Conservation (phyloP, 148 eudicot genomes). For the Nepenthes gracilis region DNA sequence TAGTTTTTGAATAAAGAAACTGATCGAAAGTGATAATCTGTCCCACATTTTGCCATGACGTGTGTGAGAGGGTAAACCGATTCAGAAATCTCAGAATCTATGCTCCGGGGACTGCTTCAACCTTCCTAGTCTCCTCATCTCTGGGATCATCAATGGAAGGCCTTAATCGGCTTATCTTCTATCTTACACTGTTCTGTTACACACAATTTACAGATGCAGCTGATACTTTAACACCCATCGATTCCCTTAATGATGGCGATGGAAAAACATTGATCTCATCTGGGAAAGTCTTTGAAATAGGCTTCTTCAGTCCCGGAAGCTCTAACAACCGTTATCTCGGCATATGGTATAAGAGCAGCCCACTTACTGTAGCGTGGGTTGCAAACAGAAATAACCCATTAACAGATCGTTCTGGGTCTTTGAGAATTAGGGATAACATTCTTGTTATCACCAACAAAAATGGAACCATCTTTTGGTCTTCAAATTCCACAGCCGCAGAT, state of each 20-base stretch:
- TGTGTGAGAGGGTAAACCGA: too few relatives aligned
- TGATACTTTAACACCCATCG: not conserved
- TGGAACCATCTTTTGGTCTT: constrained; percentile 23
- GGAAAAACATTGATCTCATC: constrained; percentile 1
- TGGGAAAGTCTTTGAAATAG: constrained; percentile 12
- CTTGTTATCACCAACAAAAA: constrained; percentile 22
- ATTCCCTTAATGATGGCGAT: not conserved
- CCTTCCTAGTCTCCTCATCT: too few relatives aligned
- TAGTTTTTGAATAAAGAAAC: too few relatives aligned
- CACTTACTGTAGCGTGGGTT: constrained; percentile 28
- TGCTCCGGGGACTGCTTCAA: too few relatives aligned
- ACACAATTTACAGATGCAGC: not conserved
- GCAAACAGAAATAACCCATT: constrained; percentile 28
- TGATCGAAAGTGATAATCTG: too few relatives aligned
- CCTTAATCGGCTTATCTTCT: too few relatives aligned
- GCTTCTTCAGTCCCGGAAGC: constrained; percentile 30
- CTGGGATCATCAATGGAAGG: too few relatives aligned
- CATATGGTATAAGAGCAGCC: constrained; percentile 18
- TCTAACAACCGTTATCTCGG: constrained; percentile 26
- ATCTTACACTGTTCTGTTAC: not conserved
- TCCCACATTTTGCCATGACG: too few relatives aligned
- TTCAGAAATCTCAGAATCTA: too few relatives aligned
- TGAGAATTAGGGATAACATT: constrained; percentile 15
- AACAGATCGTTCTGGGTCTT: not conserved
- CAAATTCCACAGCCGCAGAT: constrained; percentile 6